Evolutionary conservation across 1,284 basidiomycete species (phyloP).

Genomic region (Sanghuangporus weigelae): DNA sequence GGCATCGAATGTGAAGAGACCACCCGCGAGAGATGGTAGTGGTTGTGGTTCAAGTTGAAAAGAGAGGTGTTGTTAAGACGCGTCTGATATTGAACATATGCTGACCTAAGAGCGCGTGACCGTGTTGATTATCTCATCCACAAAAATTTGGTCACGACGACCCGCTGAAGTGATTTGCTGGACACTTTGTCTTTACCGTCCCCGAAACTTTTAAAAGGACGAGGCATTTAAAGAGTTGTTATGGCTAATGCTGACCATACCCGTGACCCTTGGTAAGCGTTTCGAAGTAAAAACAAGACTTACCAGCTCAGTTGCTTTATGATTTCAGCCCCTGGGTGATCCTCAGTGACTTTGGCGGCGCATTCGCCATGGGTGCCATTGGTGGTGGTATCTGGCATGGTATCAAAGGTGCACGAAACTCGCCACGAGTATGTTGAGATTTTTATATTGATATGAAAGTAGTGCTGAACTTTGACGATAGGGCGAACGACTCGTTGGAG

Average conservation of each 20-base stretch:
- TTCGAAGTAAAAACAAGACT: background rate
- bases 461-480: conserved; percentile 26
- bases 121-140: background rate
- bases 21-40: background rate
- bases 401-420: conserved; percentile 97
- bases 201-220: conserved; percentile 17
- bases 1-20: background rate
- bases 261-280: conserved; percentile 80
- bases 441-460: background rate
- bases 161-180: background rate
- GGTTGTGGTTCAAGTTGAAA: conserved; percentile 5
- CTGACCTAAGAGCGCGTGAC: conserved; percentile 7
- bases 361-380: conserved; percentile 92
- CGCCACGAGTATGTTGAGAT: conserved; percentile 69
- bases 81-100: background rate
- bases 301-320: background rate
- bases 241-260: conserved; percentile 91
- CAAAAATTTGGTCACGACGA: conserved; percentile 3
- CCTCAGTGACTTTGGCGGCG: conserved; percentile 97
- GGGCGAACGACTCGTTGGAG: conserved; percentile 94
- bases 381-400: conserved; percentile 99
- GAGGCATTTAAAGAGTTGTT: conserved; percentile 16
- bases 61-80: background rate
- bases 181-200: conserved; percentile 12
- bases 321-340: conserved; percentile 89